phyloP scores from a whole-genome alignment of 257 asterid species.

The Solanum neorickii region DNA sequence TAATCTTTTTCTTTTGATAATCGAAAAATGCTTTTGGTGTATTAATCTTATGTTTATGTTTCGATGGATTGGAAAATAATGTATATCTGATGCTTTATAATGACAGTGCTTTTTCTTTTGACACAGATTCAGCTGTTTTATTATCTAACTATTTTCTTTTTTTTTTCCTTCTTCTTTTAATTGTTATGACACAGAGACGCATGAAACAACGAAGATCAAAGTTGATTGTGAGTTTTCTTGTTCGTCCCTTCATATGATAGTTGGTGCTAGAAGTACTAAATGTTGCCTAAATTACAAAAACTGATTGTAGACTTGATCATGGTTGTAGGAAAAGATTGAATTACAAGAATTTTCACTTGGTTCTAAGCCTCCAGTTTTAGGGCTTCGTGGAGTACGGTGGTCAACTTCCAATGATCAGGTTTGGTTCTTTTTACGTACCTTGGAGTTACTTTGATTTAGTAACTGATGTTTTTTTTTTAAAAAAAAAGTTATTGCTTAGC shows the following conservation, averaged over 20 bases:
- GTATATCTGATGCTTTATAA: not conserved
- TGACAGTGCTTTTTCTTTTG: not conserved
- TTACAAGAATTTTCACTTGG: conserved; percentile 85
- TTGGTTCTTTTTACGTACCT: conserved; percentile 18
- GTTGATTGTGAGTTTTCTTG: conserved; percentile 60
- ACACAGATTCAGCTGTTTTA: not conserved
- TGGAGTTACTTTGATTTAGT: not conserved
- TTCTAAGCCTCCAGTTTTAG: conserved; percentile 72
- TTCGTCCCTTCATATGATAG: conserved; percentile 2
- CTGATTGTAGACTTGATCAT: not conserved
- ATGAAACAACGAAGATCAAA: conserved; percentile 73
- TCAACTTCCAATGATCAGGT: conserved; percentile 85
- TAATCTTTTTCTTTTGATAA: not conserved
- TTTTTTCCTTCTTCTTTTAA: not conserved
- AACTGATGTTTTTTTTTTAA: not conserved
- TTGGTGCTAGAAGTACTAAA: conserved; percentile 1
- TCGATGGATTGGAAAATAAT: not conserved
- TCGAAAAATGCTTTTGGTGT: not conserved
- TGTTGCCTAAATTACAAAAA: not conserved
- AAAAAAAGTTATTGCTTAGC: not conserved
- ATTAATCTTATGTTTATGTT: not conserved
- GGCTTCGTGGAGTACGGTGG: conserved; percentile 86
- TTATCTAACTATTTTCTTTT: not conserved
- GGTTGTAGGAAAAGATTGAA: conserved; percentile 74
- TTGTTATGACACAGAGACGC: conserved; percentile 57